Evolutionary conservation across 2,329 filamentous ascomycete genomes (phyloP).

Genomic region (Chaetomiaceae sp.): DNA sequence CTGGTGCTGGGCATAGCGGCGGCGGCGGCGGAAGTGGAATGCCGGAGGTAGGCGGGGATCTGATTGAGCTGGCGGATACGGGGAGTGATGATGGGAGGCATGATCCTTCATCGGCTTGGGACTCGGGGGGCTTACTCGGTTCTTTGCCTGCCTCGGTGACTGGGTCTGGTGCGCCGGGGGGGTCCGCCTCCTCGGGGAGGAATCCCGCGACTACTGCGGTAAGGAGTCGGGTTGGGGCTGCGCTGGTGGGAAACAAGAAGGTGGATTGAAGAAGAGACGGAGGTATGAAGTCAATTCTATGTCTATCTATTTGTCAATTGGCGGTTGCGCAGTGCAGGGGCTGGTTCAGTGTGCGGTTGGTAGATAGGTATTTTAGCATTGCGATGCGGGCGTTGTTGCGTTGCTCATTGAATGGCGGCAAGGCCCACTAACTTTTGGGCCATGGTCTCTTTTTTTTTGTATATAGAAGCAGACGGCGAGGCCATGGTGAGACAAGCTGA

Average conservation of each 20-base stretch:
- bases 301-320: neutral
- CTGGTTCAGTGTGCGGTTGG: neutral
- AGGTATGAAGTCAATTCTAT: neutral
- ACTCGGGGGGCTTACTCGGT: slow-evolving; percentile 17
- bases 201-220: no score
- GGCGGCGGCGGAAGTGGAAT: slow-evolving; percentile 18
- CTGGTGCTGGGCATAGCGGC: neutral
- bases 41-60: slow-evolving; percentile 28
- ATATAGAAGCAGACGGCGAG: slow-evolving; percentile 11
- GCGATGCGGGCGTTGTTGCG: slow-evolving; percentile 17
- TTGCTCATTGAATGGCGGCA: neutral
- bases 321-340: neutral
- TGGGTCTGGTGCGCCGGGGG: slow-evolving; percentile 21
- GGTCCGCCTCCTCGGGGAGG: slow-evolving; percentile 37
- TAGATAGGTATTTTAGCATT: slow-evolving; percentile 20
- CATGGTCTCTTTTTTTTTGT: slow-evolving; percentile 13
- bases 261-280: slow-evolving; percentile 33
- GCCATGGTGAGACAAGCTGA: neutral
- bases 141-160: neutral
- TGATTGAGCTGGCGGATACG: slow-evolving; percentile 31
- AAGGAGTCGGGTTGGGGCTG: slow-evolving; percentile 8
- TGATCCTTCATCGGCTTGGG: neutral
- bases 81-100: slow-evolving; percentile 27
- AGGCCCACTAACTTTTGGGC: neutral
- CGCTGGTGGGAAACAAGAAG: slow-evolving; percentile 41